phyloP scores from a whole-genome alignment of 306 rosid genomes.

The Casuarina cunninghamiana region DNA sequence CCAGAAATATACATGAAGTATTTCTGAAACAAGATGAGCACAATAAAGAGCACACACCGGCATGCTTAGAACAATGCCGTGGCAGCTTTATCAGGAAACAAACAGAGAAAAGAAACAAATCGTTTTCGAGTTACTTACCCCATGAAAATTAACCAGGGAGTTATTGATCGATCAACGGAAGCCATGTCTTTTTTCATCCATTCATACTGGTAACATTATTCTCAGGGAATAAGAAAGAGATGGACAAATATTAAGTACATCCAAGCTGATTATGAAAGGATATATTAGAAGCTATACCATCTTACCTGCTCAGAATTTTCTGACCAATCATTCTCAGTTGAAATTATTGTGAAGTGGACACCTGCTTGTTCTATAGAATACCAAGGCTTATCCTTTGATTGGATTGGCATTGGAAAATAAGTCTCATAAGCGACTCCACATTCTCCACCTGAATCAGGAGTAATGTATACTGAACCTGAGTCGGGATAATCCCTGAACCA shows the following conservation, averaged over 20 bases:
- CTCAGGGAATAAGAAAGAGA: no score
- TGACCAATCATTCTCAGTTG: slow-evolving; percentile 83
- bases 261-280: no score
- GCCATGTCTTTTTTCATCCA: slow-evolving; percentile 87
- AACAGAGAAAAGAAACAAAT: no score
- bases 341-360: slow-evolving; percentile 72
- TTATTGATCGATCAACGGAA: slow-evolving; percentile 64
- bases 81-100: no score
- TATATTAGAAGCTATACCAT: background rate
- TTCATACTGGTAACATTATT: slow-evolving; percentile 36
- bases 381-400: slow-evolving; percentile 85
- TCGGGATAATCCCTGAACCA: slow-evolving; percentile 55
- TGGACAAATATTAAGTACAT: no score
- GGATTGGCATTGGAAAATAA: slow-evolving; percentile 76
- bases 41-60: background rate
- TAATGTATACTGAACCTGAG: slow-evolving; percentile 53
- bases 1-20: no score
- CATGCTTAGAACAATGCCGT: no score
- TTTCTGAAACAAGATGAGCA: no score
- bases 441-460: slow-evolving; percentile 91
- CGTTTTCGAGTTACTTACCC: slow-evolving; percentile 49
- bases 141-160: slow-evolving; percentile 81
- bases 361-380: slow-evolving; percentile 79
- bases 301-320: slow-evolving; percentile 65
- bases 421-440: slow-evolving; percentile 88